A percentile compares a stretch with the other conserved stretches of the same genome.
Evolutionary conservation across 164 flowering plant genomes (phyloP).

Genomic region (Paratinospora sagittata): DNA sequence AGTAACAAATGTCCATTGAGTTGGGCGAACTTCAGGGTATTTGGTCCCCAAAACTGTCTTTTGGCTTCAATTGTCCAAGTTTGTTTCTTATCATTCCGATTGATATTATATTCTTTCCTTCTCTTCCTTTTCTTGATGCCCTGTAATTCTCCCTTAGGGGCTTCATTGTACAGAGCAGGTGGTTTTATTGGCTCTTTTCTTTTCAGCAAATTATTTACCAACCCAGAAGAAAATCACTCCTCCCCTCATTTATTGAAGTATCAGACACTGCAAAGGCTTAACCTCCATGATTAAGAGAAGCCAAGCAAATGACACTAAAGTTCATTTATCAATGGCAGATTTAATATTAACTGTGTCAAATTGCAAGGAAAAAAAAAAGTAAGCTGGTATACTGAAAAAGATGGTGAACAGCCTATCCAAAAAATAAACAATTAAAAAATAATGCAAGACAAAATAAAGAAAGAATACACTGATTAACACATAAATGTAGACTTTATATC

Average conservation of each 20-base stretch:
- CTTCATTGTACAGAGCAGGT: background rate
- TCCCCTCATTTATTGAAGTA: background rate
- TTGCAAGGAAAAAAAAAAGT: too few species aligned
- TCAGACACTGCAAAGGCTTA: background rate
- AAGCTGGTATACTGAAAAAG: too few species aligned
- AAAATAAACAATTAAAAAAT: background rate
- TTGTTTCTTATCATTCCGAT: background rate
- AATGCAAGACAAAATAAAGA: background rate
- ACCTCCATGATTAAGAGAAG: background rate
- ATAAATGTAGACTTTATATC: constrained; percentile 10
- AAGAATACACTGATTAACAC: constrained; percentile 11
- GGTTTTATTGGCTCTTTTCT: background rate
- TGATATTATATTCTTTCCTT: background rate
- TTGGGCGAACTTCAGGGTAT: background rate
- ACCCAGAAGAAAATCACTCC: background rate
- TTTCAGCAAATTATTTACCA: too few species aligned
- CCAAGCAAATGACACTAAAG: background rate
- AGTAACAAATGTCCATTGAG: background rate
- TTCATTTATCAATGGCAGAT: background rate
- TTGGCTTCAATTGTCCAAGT: background rate
- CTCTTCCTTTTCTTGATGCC: background rate
- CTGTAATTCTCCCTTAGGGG: background rate
- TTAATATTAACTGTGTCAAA: too few species aligned
- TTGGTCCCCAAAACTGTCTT: too few species aligned
- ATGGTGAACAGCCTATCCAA: background rate